Evolutionary conservation across 208 protist genomes (phyloP), one percentile per base, ranked within the genome.

Genomic region (Acanthamoeba lenticulata): DNA sequence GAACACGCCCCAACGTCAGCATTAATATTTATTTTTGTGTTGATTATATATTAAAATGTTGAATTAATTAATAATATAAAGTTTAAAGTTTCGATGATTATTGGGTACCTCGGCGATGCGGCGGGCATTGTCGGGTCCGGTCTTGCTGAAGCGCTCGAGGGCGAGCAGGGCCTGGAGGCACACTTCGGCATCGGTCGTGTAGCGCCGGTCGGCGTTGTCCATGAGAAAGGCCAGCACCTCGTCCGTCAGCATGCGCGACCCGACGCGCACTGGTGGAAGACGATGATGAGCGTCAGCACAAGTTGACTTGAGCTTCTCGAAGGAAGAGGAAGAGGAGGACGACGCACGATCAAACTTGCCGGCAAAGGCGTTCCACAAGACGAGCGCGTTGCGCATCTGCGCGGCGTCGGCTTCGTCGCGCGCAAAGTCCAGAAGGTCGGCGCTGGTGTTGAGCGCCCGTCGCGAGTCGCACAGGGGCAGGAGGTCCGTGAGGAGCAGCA

Each of bases 361-460:
- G 47, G 79, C 79, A 38, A 88, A 60, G 47, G 79, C 42, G 79
- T 88, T 88, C 79, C 79, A 88, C 47, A 52, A 24, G 24, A 88
- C 79, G 24, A 88, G 47, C 34, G 79, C 42, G 27, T 88, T 88
- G 17, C 79, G 79, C 79, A 88, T 36, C 27, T 88, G 79, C 6
- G 27, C 47, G 34, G 42, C 32, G 44, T 88, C 36, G 47, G 79
- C 79, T 29, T 88, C 45, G 47, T 88, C 79, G 13, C 40, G 79
- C 0, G 79, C 79, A 38, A 88, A 88, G 15, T 29, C 27, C 11
- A 88, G 47, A 13, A 88, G 79, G 27, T 88, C 47, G n/a, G 29
- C 47, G 24, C 79, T 88, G 15, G 47, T 77, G 36, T 77, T 77
- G 7, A 77, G 34, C 7, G 65, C 65, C 65, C 65, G 32, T 49